Base-by-base conservation (phyloP, 352 stramenopile species). In the Pythium monospermum region DNA sequence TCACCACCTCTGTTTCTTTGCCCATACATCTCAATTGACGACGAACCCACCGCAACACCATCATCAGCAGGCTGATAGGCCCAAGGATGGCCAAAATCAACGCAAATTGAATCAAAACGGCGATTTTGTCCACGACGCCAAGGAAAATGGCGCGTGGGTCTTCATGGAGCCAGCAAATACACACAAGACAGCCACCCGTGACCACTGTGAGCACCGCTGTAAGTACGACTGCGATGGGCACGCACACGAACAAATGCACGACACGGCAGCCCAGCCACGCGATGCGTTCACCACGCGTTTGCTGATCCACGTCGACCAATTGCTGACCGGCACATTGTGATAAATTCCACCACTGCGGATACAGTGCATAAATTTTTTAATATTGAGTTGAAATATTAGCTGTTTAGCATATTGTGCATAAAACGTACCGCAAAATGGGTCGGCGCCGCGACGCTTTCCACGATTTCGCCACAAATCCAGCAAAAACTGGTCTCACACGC, bases 401-500 rank as follows among this genome's bases (percentile, higher is more conserved):
- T 7, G 16, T 37, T 33, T 23, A 49, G 31, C 3, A 19, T 12
- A 38, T n/a, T 6, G 13, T 21, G 21, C 30, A 45, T 0, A 13
- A 27, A n/a, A 44, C 55, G 28, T 51, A 65, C 57, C 4, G 49
- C 73, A 53, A 94, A 96, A 53, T 97, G 89, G 37, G 90, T 68
- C 1, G 89, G 87, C 25, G 94, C 91, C 6, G 89, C 76, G 18
- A 71, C 79, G 52, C 85, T 82, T 46, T 96, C 88, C 32, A 97
- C 82, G 28, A 90, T 48, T 49, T 75, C 57, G 22, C 73, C 57
- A 32, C 89, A 97, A 23, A 95, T 79, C 85, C 87, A 97, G 61
- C 89, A 96, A 59, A 96, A 97, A 52, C 81, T 80, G 26, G 70
- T 85, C 21, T 57, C 67, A 60, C 87, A 96, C 26, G 80, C 76